These are phyloP conservation scores for Cyberlindnera mississippiensis DNA, from an alignment of 805 yeast species.

Conservation along the genomic window DNA sequence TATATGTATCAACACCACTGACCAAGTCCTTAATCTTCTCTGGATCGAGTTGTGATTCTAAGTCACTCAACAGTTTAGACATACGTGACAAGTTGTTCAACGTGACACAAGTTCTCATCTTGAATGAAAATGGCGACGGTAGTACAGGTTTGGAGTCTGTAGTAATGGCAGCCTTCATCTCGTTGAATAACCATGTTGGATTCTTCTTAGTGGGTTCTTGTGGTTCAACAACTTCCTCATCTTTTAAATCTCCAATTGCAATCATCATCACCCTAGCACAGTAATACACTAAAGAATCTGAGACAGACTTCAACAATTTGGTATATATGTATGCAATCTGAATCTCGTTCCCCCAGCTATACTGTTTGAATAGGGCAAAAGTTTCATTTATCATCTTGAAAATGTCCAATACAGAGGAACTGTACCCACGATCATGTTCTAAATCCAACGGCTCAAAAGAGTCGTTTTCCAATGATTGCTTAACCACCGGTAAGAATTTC, in stretches of 20 bases:
- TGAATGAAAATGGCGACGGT: constrained; percentile 56
- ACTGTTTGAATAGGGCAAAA: constrained; percentile 49
- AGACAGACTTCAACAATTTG: constrained; percentile 54
- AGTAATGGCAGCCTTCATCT: constrained; percentile 47
- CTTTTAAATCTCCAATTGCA: constrained; percentile 39
- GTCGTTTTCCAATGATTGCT: constrained; percentile 56
- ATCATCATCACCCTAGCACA: constrained; percentile 34
- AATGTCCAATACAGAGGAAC: constrained; percentile 65
- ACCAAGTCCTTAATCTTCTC: constrained; percentile 41
- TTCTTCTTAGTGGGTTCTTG: constrained; percentile 27
- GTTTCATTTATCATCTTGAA: constrained; percentile 60
- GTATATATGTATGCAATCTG: constrained; percentile 65
- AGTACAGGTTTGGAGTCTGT: constrained; percentile 33
- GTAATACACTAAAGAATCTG: constrained; percentile 55
- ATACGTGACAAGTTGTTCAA: constrained; percentile 61
- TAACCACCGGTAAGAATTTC: constrained; percentile 45
- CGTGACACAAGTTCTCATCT: constrained; percentile 65
- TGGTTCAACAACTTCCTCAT: constrained; percentile 18
- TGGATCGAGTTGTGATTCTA: constrained; percentile 58
- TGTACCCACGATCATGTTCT: constrained; percentile 37
- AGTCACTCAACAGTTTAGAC: constrained; percentile 41
- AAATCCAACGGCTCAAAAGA: constrained; percentile 48
- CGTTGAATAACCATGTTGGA: constrained; percentile 43
- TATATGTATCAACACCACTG: constrained; percentile 15
- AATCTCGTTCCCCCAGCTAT: constrained; percentile 62